Base-by-base conservation (phyloP, 2,329 filamentous ascomycete genomes). In the Venturia carpophila region DNA sequence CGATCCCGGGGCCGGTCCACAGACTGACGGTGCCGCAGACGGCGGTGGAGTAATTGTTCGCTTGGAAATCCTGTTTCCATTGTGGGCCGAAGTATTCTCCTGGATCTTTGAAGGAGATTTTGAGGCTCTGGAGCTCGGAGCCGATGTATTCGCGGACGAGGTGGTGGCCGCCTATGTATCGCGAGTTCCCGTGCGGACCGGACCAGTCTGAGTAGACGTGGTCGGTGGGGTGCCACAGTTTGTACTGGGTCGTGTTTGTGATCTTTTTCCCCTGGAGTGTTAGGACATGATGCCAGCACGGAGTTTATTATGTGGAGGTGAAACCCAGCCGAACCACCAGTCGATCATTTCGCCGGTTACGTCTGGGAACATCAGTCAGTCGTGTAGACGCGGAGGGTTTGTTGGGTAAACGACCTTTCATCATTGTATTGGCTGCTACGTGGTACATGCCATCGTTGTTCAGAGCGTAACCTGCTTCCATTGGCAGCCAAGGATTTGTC, bases 251-350 rank as follows among this genome's bases (percentile, higher is more conserved):
- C 17, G 67, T 68, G 37, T 63, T 52, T 27, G 65, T 58, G 39
- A 41, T 15, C 39, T 41, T 4, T 41, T 41, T 15, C 2, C 10
- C 30, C 3, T 34, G 30, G 3, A 3, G 30, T 41, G 39, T 41
- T 41, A 41, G 39, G 10, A 41, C 2, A 9, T 41, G 39, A 41
- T 41, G 15, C 15, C 9, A 41, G 39, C 2, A 11, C 2, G 10
- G 10, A 15, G 15, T 10, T 41, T 5, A 39, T 5, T 11, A 39
- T 39, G 9, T 4, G 10, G 15, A 5, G 15, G 9, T 5, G 2
- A 11, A 13, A 67, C 62, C 24, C 39, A 68, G 24, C 64, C 68
- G 60, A 67, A 69, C 61, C 67, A 68, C 64, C 67, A 69, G 24
- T 66, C 67, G 19, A 67, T 66, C 67, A 66, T 66, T 3, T 21